phyloP scores from a whole-genome alignment of 1,284 basidiomycete genomes.

The Cryptococcus wingfieldii region DNA sequence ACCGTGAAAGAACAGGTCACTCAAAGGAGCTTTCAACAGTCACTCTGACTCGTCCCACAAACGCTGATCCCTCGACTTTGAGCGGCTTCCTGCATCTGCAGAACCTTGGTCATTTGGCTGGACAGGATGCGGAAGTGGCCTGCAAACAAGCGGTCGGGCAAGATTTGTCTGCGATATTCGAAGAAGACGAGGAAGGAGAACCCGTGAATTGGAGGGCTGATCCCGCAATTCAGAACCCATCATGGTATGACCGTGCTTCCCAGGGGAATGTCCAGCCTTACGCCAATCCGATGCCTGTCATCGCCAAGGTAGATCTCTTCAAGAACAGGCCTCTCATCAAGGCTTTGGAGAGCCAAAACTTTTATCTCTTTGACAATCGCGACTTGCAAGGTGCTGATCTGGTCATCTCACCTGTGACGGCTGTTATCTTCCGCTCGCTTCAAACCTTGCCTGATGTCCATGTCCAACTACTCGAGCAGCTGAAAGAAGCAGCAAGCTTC shows the following conservation, averaged over 20 bases:
- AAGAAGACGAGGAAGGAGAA: constrained; percentile 3
- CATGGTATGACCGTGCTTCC: constrained; percentile 6
- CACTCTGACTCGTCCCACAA: background rate
- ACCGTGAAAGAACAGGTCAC: too few relatives aligned
- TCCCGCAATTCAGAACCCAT: constrained; percentile 5
- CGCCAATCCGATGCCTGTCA: background rate
- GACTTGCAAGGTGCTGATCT: constrained; percentile 13
- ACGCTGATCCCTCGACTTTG: background rate
- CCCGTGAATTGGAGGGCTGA: constrained; percentile 7
- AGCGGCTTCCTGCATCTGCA: constrained; percentile 2
- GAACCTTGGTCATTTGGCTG: background rate
- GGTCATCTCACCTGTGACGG: constrained; percentile 11
- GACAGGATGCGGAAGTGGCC: background rate
- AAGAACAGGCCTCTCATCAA: constrained; percentile 5
- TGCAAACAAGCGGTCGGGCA: background rate
- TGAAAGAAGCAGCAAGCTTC: constrained; percentile 1
- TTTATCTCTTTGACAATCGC: constrained; percentile 4
- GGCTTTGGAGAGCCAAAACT: constrained; percentile 1
- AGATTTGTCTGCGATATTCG: background rate
- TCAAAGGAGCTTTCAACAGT: too few relatives aligned
- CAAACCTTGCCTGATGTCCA: background rate
- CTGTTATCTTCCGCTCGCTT: constrained; percentile 11
- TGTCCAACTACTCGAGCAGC: constrained; percentile 2
- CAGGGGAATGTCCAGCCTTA: background rate
- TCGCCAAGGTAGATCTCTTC: constrained; percentile 1